phyloP scores from a whole-genome alignment of 2,329 filamentous ascomycete genomes.

The Colletotrichum echinochloae region DNA sequence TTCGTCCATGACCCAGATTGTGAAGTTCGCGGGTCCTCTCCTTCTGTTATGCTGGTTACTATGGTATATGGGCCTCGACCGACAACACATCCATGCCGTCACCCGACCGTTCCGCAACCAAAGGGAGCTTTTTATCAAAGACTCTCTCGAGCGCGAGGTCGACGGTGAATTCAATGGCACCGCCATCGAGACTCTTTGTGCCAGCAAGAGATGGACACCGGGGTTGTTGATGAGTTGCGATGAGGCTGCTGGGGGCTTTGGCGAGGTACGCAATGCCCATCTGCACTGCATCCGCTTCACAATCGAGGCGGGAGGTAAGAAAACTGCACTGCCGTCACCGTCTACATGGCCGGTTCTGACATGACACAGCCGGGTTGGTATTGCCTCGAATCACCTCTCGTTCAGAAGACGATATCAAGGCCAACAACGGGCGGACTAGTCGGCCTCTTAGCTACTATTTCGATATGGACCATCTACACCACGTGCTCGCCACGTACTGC shows the following conservation, averaged over 20 bases:
- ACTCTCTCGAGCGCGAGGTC: constrained; percentile 50
- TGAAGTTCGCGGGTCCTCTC: constrained; percentile 42
- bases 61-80: constrained; percentile 43
- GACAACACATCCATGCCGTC: constrained; percentile 44
- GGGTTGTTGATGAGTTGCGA: constrained; percentile 58
- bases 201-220: constrained; percentile 53
- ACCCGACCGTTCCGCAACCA: constrained; percentile 49
- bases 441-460: constrained; percentile 51
- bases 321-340: constrained; percentile 38
- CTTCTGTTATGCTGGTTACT: constrained; percentile 45
- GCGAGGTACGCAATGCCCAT: constrained; percentile 57
- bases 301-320: constrained; percentile 60
- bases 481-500: constrained; percentile 47
- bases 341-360: constrained; percentile 40
- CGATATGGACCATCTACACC: constrained; percentile 49
- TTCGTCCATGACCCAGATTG: constrained; percentile 44
- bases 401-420: constrained; percentile 47
- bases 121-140: constrained; percentile 49
- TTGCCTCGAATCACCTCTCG: constrained; percentile 52
- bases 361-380: constrained; percentile 50
- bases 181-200: constrained; percentile 51
- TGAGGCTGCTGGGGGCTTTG: constrained; percentile 57
- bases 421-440: constrained; percentile 38
- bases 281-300: constrained; percentile 59
- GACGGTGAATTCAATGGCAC: constrained; percentile 49